Base-by-base conservation (phyloP, 1,284 basidiomycete genomes). In the Cystobasidiaceae sp. region DNA sequence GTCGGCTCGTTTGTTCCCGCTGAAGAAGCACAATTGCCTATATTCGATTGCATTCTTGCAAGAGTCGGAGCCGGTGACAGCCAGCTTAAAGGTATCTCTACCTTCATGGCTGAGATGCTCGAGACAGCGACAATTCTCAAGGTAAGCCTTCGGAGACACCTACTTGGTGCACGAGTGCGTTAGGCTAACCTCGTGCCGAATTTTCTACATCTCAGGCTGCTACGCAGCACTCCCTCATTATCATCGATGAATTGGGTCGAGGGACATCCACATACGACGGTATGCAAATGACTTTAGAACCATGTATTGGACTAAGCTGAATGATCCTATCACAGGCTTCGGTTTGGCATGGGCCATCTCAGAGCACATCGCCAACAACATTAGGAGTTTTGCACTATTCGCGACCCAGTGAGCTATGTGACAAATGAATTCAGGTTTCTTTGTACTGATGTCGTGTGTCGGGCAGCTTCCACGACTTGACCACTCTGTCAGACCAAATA, bases 41-140 rank as follows among this genome's bases (percentile, higher is more conserved):
- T 98, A 52, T 98, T 97, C 71, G 96, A 99, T 78, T 97, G 92
- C 15, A 89, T 99, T 54, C 80, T 98, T 3, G 96, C 94, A 62
- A 84, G 96, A 71, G 94, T 99, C 0, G 96, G 96, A 6, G 96
- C 96, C 0, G 96, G 96, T 0, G 96, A 98, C 75, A 93, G 89
- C 76, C 93, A 97, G 76, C 80, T 97, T 45, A 97, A 97, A 77
- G 96, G 94, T 17, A 90, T 98, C 3, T 96, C 91, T 30, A 99
- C 96, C 0, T 99, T 98, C 76, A 98, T 98, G 94, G 93, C 93
- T 2, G 96, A 99, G 79, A 99, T 98, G 96, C 81, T 94, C 11
- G 91, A 94, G 77, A 98, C 93, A 0, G 93, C 96, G 0, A 93
- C 91, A 0, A 98, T 99, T 73, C 82, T 98, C 49, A 84, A 89